Evolutionary conservation across 305 asterid species (phyloP).

Genomic region (Fraxinus ornus): DNA sequence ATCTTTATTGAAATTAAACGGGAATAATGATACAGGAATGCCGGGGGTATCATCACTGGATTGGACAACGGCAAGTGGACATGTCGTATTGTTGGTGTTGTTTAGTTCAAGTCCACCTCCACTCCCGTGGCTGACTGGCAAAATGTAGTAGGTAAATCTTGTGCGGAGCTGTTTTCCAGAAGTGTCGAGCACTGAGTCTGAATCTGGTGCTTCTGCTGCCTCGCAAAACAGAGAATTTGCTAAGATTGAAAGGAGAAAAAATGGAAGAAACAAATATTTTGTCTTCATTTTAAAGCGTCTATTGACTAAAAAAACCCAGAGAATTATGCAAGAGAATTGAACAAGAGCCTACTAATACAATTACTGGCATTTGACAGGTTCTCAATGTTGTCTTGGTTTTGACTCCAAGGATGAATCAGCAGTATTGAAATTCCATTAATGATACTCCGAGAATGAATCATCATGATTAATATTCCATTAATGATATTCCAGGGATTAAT

Average conservation of each 20-base stretch:
- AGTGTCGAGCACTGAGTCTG: neutral
- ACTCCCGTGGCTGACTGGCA: neutral
- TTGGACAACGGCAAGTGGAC: too few relatives aligned
- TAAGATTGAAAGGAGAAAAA: neutral
- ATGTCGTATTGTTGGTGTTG: too few relatives aligned
- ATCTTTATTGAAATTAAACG: neutral
- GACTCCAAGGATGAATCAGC: too few relatives aligned
- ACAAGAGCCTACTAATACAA: too few relatives aligned
- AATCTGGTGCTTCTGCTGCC: conserved; percentile 2
- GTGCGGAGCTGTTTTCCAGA: conserved; percentile 4
- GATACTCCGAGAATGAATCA: too few relatives aligned
- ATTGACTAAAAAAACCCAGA: neutral
- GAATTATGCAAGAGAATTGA: too few relatives aligned
- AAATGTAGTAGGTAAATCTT: conserved; percentile 5
- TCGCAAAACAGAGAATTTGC: neutral
- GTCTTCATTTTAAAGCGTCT: neutral
- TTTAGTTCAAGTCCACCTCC: too few relatives aligned
- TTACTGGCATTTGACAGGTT: neutral
- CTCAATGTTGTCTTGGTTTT: too few relatives aligned
- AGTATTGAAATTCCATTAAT: too few relatives aligned
- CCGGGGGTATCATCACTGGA: neutral
- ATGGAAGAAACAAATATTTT: neutral
- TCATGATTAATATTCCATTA: too few relatives aligned
- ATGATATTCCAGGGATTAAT: too few relatives aligned
- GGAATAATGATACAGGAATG: neutral